Percentiles rank a stretch among this genome's conserved stretches.
Conservation (phyloP, 2,329 filamentous ascomycete genomes). For the Chaetomium sp. region DNA sequence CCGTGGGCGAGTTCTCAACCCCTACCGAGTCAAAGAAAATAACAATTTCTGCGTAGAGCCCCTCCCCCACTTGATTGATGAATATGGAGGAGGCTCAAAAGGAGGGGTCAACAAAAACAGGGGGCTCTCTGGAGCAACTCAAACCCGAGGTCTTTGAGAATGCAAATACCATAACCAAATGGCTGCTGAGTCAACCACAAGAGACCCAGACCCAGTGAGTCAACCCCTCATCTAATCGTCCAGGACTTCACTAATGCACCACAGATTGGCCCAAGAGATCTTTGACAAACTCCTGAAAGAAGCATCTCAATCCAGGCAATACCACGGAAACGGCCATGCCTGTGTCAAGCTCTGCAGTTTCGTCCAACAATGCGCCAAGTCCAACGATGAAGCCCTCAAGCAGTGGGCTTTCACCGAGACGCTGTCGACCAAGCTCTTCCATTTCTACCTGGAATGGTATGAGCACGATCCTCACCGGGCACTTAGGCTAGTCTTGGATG, state of each 20-base stretch:
- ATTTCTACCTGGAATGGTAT: conserved; percentile 61
- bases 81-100: conserved; percentile 11
- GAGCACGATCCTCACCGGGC: conserved; percentile 59
- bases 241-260: conserved; percentile 4
- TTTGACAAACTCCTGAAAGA: conserved; percentile 43
- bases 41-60: background rate
- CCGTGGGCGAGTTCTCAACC: background rate
- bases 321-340: conserved; percentile 43
- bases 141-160: conserved; percentile 20
- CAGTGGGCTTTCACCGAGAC: conserved; percentile 46
- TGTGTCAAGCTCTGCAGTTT: conserved; percentile 57
- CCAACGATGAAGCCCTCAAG: conserved; percentile 36
- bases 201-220: conserved; percentile 15
- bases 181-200: conserved; percentile 18
- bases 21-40: background rate
- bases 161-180: conserved; percentile 25
- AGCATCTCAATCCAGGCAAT: conserved; percentile 47
- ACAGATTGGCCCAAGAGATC: conserved; percentile 33
- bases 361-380: conserved; percentile 52
- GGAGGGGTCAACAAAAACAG: background rate
- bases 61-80: background rate
- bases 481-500: conserved; percentile 56
- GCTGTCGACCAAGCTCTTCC: conserved; percentile 46
- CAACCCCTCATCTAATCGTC: background rate
- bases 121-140: conserved; percentile 8